Evolutionary conservation across 371 early-diverging fungal genomes (phyloP).

Genomic region (Funneliformis caledonium): DNA sequence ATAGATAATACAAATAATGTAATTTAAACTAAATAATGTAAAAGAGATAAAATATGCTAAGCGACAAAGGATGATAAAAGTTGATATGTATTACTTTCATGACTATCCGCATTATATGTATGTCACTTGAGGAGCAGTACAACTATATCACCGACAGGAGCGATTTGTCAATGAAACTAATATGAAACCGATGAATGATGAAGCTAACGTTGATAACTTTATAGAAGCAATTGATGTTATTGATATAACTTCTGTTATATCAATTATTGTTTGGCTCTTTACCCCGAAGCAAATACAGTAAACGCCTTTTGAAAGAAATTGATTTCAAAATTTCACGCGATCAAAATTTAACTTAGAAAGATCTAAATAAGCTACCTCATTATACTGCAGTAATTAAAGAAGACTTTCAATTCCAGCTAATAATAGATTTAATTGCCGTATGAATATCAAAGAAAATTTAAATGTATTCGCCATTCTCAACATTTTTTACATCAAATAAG

Average conservation of each 20-base stretch:
- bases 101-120: too few relatives aligned
- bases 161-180: neutral
- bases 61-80: too few relatives aligned
- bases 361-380: neutral
- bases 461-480: too few relatives aligned
- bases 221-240: neutral
- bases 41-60: too few relatives aligned
- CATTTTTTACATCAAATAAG: too few relatives aligned
- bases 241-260: slow-evolving; percentile 26
- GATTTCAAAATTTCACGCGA: neutral
- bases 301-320: slow-evolving; percentile 1
- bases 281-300: slow-evolving; percentile 21
- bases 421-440: neutral
- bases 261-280: neutral
- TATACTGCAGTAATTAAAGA: slow-evolving; percentile 25
- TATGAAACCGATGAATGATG: neutral
- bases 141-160: too few relatives aligned
- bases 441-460: too few relatives aligned
- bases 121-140: too few relatives aligned
- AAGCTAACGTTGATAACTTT: neutral
- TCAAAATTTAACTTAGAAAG: neutral
- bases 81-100: too few relatives aligned
- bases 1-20: too few relatives aligned
- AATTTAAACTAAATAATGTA: too few relatives aligned
- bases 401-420: neutral